Percentiles rank a stretch among this genome's conserved stretches.
These are phyloP conservation scores for Bodo saltans DNA, from an alignment of 78 protist genomes.

Conservation along the genomic window DNA sequence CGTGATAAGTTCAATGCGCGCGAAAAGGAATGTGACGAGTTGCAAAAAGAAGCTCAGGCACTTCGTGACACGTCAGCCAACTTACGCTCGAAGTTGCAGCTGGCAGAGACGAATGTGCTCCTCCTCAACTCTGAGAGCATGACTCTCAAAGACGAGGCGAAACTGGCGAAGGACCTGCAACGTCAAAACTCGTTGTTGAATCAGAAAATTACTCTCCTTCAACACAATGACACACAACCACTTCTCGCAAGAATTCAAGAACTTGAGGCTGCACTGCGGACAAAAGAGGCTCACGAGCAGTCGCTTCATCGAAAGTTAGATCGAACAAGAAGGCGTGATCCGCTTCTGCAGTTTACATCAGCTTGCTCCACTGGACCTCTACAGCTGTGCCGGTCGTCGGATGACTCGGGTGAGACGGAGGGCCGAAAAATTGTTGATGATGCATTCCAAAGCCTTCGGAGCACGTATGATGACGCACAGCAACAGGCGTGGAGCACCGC, in stretches of 20 bases:
- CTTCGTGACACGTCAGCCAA: not conserved
- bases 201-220: too few relatives aligned
- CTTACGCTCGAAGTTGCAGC: not conserved
- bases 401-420: too few relatives aligned
- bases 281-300: too few relatives aligned
- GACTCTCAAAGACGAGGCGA: not conserved
- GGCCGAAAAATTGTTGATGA: too few relatives aligned
- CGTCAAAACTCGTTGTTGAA: too few relatives aligned
- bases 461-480: not conserved
- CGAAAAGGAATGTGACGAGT: not conserved
- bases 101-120: not conserved
- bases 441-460: not conserved
- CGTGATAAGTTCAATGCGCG: not conserved
- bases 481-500: not conserved
- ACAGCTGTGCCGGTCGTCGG: too few relatives aligned
- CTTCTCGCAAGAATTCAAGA: too few relatives aligned
- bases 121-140: not conserved
- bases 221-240: too few relatives aligned
- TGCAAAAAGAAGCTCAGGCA: too few relatives aligned
- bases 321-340: not conserved
- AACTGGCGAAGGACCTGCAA: not conserved
- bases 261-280: too few relatives aligned
- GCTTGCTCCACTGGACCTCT: too few relatives aligned
- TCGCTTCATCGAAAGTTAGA: not conserved
- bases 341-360: too few relatives aligned